Evolutionary conservation across 768 basidiomycete species (phyloP), one percentile per base, ranked within the genome.

Genomic region (Psilocybe subaeruginosa): DNA sequence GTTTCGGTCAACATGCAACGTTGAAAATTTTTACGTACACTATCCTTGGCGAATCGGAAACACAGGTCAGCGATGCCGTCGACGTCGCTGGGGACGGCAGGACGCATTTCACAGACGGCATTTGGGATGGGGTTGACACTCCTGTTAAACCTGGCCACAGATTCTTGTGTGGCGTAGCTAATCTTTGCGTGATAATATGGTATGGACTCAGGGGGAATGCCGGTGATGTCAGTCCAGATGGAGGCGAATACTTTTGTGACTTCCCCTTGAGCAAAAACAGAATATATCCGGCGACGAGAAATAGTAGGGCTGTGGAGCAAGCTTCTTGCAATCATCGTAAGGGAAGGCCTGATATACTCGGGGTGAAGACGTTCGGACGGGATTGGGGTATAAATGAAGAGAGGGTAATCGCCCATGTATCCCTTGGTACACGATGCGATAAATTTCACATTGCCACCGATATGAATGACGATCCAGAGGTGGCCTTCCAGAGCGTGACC

Each of bases 121-220:
- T 55, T 54, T 11, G 51, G 7, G 41, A 53, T 48, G 3, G 63
- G 50, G n/a, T 71, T 60, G 16, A 60, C 39, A 4, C 62, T 52
- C 19, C 67, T 60, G 6, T 65, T 64, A 4, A 17, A 53, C 17
- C 51, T 53, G 8, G 65, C 65, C 56, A 87, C 66, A 1, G 84
- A 82, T 14, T 69, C 37, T 6, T 47, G 65, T 2, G 87, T 88
- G 72, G 87, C 87, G 64, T 78, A 82, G 19, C 82, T 76, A 55
- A 88, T 78, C 48, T 75, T 82, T 0, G 90, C 86, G 27, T 80
- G 79, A 61, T 92, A 92, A 67, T 91, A 92, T 0, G 83, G 82
- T 0, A 77, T 68, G 1, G 59, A 35, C 14, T 62, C 58, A 31
- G 68, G 48, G 3, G 64, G 59, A 27, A 85, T 75, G 2, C 79